Base-by-base conservation (phyloP, 1,139 yeast genomes). In the Kodamaea derodonti region DNA sequence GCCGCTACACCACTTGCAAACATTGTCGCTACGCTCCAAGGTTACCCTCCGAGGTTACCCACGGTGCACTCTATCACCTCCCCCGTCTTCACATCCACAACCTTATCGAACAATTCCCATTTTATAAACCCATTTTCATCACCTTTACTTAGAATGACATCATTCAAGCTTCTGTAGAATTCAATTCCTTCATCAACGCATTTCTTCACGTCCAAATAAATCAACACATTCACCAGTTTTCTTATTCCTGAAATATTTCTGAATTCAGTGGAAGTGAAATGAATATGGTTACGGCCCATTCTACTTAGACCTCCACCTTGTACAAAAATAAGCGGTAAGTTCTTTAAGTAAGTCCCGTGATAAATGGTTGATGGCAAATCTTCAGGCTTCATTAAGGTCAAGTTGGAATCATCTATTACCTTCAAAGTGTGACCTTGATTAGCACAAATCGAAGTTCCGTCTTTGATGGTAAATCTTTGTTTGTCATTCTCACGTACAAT, bases 341-440 rank as follows among this genome's bases (percentile, higher is more conserved):
- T 78, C 4, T 57, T 53, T n/a, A 38, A 39, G 42, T 69, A 78
- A 0, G 98, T 92, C 5, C 98, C 98, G 54, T 94, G 98, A 24
- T 85, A 77, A 4, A 86, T 69, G 15, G 46, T 49, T 1, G 37
- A 29, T 1, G 64, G 65, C 2, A 54, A 35, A 11, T 56, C 51
- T 3, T 40, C 50, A 9, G 37, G 23, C n/a, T 49, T 43, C 16
- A 66, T 42, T 38, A 76, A 54, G 10, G 64, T 68, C 16, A 75
- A 69, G 25, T 73, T 73, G 12, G 50, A 51, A 23, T 71, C 69
- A 12, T 42, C 45, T 0, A 83, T 71, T 1, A 60, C 52, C 18
- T 58, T 47, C 11, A 92, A 62, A 0, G 95, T 80, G 56, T 92
- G 98, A 7, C 98, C 98, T 56, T 92, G 98, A 37, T 81, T 82